Evolutionary conservation across 2,329 filamentous ascomycete species (phyloP).

Genomic region (Trichoderma sp.): DNA sequence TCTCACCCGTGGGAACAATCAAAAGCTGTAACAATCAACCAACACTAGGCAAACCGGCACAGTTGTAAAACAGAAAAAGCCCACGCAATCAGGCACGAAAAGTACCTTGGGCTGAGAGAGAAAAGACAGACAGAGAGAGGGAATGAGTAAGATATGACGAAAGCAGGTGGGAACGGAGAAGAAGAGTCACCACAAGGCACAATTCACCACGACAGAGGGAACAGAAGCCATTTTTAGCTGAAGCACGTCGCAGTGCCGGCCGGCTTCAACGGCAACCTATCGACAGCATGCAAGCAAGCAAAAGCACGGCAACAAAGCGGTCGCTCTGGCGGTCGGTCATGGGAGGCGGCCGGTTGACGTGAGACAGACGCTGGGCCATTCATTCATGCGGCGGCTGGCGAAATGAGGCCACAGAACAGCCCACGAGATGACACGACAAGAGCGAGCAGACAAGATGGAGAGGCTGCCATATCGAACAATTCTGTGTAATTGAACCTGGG

Average conservation of each 20-base stretch:
- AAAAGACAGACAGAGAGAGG: background rate
- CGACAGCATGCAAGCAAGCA: background rate
- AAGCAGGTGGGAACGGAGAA: background rate
- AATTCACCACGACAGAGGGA: background rate
- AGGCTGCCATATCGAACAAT: background rate
- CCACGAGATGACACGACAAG: background rate
- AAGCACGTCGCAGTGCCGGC: background rate
- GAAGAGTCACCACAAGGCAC: background rate
- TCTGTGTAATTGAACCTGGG: background rate
- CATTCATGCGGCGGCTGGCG: background rate
- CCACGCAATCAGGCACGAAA: background rate
- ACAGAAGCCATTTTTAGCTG: background rate
- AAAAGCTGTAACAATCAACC: conserved; percentile 2
- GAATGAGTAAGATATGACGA: background rate
- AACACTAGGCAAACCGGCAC: conserved; percentile 20
- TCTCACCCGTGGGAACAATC: conserved; percentile 7
- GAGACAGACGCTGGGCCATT: conserved; percentile 10
- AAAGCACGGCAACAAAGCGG: conserved; percentile 1
- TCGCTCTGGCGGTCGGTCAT: background rate
- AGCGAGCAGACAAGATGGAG: background rate
- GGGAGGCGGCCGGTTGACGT: background rate
- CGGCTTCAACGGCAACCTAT: conserved; percentile 15
- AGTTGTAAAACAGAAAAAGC: conserved; percentile 1
- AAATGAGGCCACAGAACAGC: background rate
- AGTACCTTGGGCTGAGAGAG: background rate